A percentile compares a stretch with the other conserved stretches of the same genome.
These are phyloP conservation scores for Fraxinus ornus DNA, from an alignment of 305 asterid species.

Conservation along the genomic window DNA sequence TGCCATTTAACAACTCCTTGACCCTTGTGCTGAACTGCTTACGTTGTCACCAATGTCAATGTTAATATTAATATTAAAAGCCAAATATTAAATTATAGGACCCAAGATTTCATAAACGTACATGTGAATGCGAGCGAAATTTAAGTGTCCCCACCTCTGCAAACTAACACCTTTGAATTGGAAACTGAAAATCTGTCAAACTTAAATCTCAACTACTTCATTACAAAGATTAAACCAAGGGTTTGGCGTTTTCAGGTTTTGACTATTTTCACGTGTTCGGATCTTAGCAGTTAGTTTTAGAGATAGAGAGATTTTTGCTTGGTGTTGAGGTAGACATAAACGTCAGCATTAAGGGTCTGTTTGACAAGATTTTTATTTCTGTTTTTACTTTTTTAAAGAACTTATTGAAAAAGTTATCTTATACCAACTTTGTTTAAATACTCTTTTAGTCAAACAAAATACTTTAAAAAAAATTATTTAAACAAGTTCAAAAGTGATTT, in stretches of 20 bases:
- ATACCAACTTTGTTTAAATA: not conserved
- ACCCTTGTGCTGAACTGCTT: conserved; percentile 19
- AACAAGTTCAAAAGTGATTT: too few relatives aligned
- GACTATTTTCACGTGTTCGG: not conserved
- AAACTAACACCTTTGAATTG: not conserved
- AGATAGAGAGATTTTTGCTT: not conserved
- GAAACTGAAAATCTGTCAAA: not conserved
- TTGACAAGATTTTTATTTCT: too few relatives aligned
- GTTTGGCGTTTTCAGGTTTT: not conserved
- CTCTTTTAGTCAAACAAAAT: not conserved
- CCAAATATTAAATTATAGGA: not conserved
- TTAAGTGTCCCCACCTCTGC: not conserved
- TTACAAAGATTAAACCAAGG: not conserved
- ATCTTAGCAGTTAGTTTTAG: not conserved
- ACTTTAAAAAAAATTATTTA: too few relatives aligned
- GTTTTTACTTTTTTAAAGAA: not conserved
- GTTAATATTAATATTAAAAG: not conserved
- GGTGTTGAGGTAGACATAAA: not conserved
- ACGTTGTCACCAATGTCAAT: conserved; percentile 7
- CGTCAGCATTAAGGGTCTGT: not conserved
- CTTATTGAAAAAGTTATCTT: too few relatives aligned
- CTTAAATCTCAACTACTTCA: not conserved
- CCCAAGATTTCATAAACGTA: not conserved
- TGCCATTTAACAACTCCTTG: conserved; percentile 29
- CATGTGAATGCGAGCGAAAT: not conserved